Conservation (phyloP, 148 eudicot species). For the Cornus suecica region DNA sequence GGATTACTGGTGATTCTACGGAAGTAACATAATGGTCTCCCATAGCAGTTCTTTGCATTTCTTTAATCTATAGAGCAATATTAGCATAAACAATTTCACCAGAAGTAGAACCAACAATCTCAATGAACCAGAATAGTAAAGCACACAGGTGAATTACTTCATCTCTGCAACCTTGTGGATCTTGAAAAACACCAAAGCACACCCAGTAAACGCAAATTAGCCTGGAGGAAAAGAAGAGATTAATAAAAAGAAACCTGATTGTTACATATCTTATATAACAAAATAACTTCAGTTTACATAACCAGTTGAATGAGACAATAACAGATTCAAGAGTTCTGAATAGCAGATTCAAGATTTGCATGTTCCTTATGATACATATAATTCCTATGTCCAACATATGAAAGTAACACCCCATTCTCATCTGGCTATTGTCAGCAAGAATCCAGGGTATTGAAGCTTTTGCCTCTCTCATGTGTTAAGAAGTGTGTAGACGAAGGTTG, state of each 20-base stretch:
- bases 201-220: constrained; percentile 15
- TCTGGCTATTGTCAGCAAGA: background rate
- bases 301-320: background rate
- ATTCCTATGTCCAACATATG: too few relatives aligned
- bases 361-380: too few relatives aligned
- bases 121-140: background rate
- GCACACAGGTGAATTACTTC: constrained; percentile 29
- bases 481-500: background rate
- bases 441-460: background rate
- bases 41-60: too few relatives aligned
- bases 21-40: too few relatives aligned
- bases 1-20: too few relatives aligned
- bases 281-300: background rate
- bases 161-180: constrained; percentile 15
- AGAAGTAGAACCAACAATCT: background rate
- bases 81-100: too few relatives aligned
- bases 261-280: background rate
- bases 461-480: background rate
- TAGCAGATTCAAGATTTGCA: background rate
- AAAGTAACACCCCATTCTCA: background rate
- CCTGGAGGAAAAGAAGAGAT: constrained; percentile 5
- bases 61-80: too few relatives aligned
- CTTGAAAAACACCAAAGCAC: constrained; percentile 15
- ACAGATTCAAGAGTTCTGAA: background rate
- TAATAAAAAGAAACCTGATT: background rate